phyloP scores from a whole-genome alignment of 345 rosid genomes.

The Bruguiera parviflora region DNA sequence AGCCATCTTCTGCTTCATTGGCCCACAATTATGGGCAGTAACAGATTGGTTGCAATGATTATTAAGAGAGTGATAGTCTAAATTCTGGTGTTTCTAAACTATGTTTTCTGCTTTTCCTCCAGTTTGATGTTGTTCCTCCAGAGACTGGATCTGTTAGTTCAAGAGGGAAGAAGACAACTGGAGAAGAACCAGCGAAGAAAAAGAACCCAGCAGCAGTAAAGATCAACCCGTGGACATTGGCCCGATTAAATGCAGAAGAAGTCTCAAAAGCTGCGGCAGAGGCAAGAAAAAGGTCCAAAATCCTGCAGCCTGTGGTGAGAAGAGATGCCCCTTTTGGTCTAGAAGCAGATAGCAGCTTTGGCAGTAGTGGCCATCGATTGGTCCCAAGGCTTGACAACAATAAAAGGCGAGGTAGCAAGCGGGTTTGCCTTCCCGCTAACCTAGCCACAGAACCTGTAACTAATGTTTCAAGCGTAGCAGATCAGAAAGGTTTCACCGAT shows the following conservation, averaged over 20 bases:
- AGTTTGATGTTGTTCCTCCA: slow-evolving; percentile 99
- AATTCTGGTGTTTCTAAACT: neutral
- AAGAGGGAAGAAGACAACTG: slow-evolving; percentile 59
- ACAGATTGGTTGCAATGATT: neutral
- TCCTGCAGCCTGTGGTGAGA: slow-evolving; percentile 74
- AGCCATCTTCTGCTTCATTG: too few relatives aligned
- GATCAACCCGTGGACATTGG: slow-evolving; percentile 96
- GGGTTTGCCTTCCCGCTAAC: slow-evolving; percentile 72
- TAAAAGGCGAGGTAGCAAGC: slow-evolving; percentile 62
- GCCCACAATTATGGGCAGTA: neutral
- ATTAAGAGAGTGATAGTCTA: neutral
- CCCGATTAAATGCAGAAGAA: slow-evolving; percentile 89
- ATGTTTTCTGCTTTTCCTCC: slow-evolving; percentile 18
- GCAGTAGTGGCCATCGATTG: slow-evolving; percentile 70
- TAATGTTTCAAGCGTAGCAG: slow-evolving; percentile 34
- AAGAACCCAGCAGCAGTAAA: slow-evolving; percentile 72
- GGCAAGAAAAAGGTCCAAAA: slow-evolving; percentile 85
- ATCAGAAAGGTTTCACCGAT: slow-evolving; percentile 48
- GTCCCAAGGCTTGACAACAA: slow-evolving; percentile 62
- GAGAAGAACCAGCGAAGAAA: slow-evolving; percentile 66
- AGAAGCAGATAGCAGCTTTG: slow-evolving; percentile 66
- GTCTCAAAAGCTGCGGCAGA: slow-evolving; percentile 94
- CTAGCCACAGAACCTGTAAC: slow-evolving; percentile 57
- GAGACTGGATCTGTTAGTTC: slow-evolving; percentile 92
- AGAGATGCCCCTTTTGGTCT: slow-evolving; percentile 50